phyloP scores from a whole-genome alignment of 1,284 basidiomycete species.

The Moesziomyces parantarcticus region DNA sequence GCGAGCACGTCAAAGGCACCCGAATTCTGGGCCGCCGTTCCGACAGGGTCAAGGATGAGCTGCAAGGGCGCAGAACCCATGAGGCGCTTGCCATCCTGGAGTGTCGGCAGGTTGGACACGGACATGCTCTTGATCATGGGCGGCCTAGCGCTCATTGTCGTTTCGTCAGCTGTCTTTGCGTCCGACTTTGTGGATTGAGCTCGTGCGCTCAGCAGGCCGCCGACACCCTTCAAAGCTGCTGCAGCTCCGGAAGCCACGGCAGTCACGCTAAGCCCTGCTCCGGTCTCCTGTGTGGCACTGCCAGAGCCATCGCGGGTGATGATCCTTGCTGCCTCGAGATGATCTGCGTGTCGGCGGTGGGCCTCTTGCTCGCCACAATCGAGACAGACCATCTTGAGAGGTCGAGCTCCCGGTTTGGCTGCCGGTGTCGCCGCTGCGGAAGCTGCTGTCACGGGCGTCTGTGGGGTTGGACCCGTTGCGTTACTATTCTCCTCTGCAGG shows the following conservation, averaged over 20 bases:
- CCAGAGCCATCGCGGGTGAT: background rate
- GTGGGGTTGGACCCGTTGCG: background rate
- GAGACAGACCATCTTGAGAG: constrained; percentile 50
- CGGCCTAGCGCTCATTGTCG: constrained; percentile 9
- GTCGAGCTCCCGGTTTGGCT: constrained; percentile 15
- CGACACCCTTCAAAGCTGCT: constrained; percentile 27
- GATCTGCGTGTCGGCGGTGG: constrained; percentile 32
- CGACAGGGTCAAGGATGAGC: constrained; percentile 46
- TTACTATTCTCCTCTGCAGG: constrained; percentile 10
- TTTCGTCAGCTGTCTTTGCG: background rate
- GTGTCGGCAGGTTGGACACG: constrained; percentile 24
- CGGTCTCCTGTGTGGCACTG: background rate
- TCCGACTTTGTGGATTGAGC: background rate
- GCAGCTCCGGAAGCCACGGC: constrained; percentile 30
- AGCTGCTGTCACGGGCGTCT: background rate
- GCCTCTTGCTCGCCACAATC: constrained; percentile 52
- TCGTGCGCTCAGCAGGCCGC: constrained; percentile 20
- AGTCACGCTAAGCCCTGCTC: constrained; percentile 7
- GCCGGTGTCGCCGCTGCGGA: background rate
- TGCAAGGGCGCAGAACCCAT: constrained; percentile 49
- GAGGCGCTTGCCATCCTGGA: constrained; percentile 32
- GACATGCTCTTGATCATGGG: constrained; percentile 41
- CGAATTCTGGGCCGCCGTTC: constrained; percentile 29
- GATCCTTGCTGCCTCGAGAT: constrained; percentile 19
- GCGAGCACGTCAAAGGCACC: constrained; percentile 59